A percentile compares a stretch with the other conserved stretches of the same genome.
These are phyloP conservation scores for Kluyveromyces wickerhamii DNA, from an alignment of 805 yeast genomes.

Conservation along the genomic window DNA sequence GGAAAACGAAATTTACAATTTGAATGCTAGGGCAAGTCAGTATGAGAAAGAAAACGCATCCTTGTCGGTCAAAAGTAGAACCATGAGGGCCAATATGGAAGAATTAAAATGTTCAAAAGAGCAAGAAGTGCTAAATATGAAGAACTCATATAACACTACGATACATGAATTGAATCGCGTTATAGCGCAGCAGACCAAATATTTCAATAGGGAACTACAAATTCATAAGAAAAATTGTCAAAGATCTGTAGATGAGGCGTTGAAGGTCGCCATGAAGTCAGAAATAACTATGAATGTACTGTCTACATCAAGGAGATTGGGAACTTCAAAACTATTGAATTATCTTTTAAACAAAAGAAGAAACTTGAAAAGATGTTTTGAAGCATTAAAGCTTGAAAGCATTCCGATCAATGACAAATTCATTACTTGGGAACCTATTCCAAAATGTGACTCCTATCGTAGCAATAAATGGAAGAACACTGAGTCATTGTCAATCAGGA, in stretches of 20 bases:
- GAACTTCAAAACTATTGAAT: not conserved
- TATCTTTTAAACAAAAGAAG: slow-evolving; percentile 3
- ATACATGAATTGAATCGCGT: not conserved
- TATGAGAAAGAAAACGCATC: too few species aligned
- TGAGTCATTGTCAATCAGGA: slow-evolving; percentile 3
- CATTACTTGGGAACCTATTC: slow-evolving; percentile 5
- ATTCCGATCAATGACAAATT: slow-evolving; percentile 5
- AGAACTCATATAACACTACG: not conserved
- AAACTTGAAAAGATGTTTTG: slow-evolving; percentile 3
- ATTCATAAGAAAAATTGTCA: slow-evolving; percentile 5
- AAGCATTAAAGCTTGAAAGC: slow-evolving; percentile 1
- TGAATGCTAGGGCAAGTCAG: too few species aligned
- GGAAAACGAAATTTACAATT: slow-evolving; percentile 1
- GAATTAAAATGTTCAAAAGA: too few species aligned
- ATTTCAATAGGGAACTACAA: slow-evolving; percentile 1
- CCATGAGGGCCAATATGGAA: too few species aligned
- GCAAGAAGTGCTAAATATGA: not conserved
- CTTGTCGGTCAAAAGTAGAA: too few species aligned
- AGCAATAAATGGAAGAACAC: not conserved
- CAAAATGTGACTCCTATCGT: slow-evolving; percentile 4
- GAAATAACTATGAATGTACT: slow-evolving; percentile 1
- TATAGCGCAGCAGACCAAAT: slow-evolving; percentile 1
- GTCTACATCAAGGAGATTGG: not conserved
- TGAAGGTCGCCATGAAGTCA: slow-evolving; percentile 1
- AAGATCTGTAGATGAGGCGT: slow-evolving; percentile 4